phyloP scores from a whole-genome alignment of 306 rosid species.

The Gynostemma pentaphyllum region DNA sequence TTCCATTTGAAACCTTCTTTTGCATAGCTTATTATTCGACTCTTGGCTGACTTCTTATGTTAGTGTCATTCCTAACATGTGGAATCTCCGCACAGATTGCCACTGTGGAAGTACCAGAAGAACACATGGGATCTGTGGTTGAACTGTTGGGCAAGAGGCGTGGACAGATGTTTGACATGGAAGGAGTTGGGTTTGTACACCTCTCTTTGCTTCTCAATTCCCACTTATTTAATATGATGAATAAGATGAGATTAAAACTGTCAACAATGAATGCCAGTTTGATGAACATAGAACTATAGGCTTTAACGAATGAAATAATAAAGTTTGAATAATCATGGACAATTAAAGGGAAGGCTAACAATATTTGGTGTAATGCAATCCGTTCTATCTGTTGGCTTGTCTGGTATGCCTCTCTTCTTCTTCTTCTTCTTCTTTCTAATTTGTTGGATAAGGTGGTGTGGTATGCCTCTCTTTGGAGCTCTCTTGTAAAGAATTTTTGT shows the following conservation, averaged over 20 bases:
- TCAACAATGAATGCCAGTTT: not conserved
- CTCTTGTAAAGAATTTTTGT: no score
- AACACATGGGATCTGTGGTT: slow-evolving; percentile 90
- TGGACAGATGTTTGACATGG: slow-evolving; percentile 96
- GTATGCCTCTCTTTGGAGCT: no score
- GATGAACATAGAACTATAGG: not conserved
- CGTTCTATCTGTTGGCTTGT: no score
- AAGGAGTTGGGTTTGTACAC: slow-evolving; percentile 78
- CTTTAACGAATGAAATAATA: not conserved
- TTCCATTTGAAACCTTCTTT: not conserved
- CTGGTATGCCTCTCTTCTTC: no score
- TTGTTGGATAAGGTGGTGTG: no score
- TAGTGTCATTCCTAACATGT: slow-evolving; percentile 14
- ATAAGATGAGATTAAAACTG: not conserved
- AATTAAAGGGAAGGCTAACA: no score
- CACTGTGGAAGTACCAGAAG: slow-evolving; percentile 96
- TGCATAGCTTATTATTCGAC: not conserved
- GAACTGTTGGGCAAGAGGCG: slow-evolving; percentile 93
- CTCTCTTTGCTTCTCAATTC: slow-evolving; percentile 16
- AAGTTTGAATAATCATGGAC: no score
- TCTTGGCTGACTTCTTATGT: not conserved
- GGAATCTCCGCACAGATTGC: slow-evolving; percentile 54
- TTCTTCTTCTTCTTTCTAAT: no score
- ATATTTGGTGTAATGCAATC: no score
- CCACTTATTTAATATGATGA: not conserved